These are phyloP conservation scores for Phaeosphaeria sp. DNA, from an alignment of 2,329 filamentous ascomycete species.

Conservation along the genomic window DNA sequence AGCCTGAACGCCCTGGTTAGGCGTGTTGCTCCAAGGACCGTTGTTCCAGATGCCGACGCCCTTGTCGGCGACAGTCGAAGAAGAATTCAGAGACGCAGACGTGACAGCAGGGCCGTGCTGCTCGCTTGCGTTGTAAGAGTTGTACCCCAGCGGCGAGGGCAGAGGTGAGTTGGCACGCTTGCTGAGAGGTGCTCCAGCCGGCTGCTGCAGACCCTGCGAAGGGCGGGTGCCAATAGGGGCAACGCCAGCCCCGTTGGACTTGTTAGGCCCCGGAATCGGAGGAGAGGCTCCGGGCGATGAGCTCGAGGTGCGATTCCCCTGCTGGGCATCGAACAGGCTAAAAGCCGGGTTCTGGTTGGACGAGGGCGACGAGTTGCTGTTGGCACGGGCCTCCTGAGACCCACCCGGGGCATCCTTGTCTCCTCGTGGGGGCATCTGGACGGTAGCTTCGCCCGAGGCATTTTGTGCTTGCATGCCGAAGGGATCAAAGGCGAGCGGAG, in stretches of 20 bases:
- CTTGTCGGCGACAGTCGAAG: constrained; percentile 54
- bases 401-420: constrained; percentile 54
- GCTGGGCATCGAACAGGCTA: constrained; percentile 63
- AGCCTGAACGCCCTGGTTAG: constrained; percentile 78
- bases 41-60: constrained; percentile 71
- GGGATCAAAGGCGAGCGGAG: constrained; percentile 80
- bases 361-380: constrained; percentile 85
- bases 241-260: constrained; percentile 69
- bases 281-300: constrained; percentile 87
- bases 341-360: constrained; percentile 63
- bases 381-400: constrained; percentile 71
- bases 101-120: constrained; percentile 53
- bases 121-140: constrained; percentile 67
- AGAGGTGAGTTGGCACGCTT: constrained; percentile 90
- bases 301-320: constrained; percentile 78
- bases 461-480: constrained; percentile 62
- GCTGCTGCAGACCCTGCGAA: constrained; percentile 63
- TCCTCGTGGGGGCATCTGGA: constrained; percentile 58
- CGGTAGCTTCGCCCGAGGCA: constrained; percentile 59
- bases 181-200: constrained; percentile 67
- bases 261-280: constrained; percentile 67
- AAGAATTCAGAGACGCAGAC: constrained; percentile 66
- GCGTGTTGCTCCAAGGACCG: constrained; percentile 81
- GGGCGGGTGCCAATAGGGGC: constrained; percentile 95
- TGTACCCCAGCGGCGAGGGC: constrained; percentile 78